phyloP scores from a whole-genome alignment of 2,329 filamentous ascomycete species.

The Cyphellophora attinorum region DNA sequence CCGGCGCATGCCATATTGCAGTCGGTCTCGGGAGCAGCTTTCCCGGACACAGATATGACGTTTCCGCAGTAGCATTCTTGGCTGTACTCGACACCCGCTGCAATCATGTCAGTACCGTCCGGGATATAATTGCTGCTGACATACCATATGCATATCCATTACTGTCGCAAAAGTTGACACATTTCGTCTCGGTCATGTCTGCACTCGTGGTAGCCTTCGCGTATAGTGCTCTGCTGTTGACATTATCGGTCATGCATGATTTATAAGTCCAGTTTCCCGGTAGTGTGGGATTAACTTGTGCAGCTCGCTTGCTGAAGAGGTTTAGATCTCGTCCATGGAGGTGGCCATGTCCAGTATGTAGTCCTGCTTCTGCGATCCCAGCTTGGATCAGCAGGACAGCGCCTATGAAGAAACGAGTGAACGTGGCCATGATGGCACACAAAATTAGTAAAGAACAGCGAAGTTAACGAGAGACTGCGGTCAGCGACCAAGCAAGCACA shows the following conservation, averaged over 20 bases:
- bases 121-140: too few relatives aligned
- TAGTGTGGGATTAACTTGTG: neutral
- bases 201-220: neutral
- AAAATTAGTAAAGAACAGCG: neutral
- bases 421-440: slow-evolving; percentile 2
- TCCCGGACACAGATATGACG: slow-evolving; percentile 1
- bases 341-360: neutral
- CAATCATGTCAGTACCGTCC: too few relatives aligned
- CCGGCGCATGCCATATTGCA: slow-evolving; percentile 26
- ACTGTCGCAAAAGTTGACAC: slow-evolving; percentile 11
- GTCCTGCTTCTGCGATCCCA: neutral
- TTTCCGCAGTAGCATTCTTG: slow-evolving; percentile 13
- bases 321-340: neutral
- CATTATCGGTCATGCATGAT: slow-evolving; percentile 11
- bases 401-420: slow-evolving; percentile 1
- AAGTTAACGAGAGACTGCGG: slow-evolving; percentile 1
- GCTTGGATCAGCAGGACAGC: neutral
- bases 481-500: too few relatives aligned
- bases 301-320: neutral
- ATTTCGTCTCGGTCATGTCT: slow-evolving; percentile 35
- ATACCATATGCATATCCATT: slow-evolving; percentile 12
- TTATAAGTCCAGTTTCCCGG: slow-evolving; percentile 7
- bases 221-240: slow-evolving; percentile 5
- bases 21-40: slow-evolving; percentile 5
- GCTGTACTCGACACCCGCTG: slow-evolving; percentile 12